These are phyloP conservation scores for Cladosporium sp. DNA, from an alignment of 2,329 filamentous ascomycete genomes.

Conservation along the genomic window DNA sequence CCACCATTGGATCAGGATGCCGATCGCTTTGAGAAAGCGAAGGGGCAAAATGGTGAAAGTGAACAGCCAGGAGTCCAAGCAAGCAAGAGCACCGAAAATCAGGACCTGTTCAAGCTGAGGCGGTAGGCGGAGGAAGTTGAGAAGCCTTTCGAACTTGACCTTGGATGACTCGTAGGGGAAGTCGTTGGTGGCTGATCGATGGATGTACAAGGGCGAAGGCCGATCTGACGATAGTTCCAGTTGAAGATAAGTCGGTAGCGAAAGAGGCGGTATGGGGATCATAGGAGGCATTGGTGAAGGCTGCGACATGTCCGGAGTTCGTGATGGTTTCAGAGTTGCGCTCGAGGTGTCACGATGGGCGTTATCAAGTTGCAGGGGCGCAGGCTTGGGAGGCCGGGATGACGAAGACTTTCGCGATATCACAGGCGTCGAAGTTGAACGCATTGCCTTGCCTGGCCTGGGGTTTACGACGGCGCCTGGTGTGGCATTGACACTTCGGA, in stretches of 20 bases:
- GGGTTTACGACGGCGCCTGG: conserved; percentile 16
- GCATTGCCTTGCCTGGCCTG: conserved; percentile 28
- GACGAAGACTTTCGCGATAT: conserved; percentile 33
- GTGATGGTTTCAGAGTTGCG: conserved; percentile 24
- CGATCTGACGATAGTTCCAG: conserved; percentile 56
- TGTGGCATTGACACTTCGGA: conserved; percentile 27
- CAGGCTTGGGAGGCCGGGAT: conserved; percentile 15
- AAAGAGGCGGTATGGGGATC: conserved; percentile 56
- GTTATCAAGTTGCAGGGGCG: conserved; percentile 31
- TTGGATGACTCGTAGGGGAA: conserved; percentile 86
- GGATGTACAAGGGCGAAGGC: conserved; percentile 58
- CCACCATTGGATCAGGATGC: conserved; percentile 75
- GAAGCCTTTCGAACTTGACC: conserved; percentile 83
- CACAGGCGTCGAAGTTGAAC: conserved; percentile 33
- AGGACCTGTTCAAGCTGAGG: conserved; percentile 76
- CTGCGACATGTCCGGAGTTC: conserved; percentile 23
- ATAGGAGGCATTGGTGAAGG: conserved; percentile 44
- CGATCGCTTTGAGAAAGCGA: conserved; percentile 74
- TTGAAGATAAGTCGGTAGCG: conserved; percentile 60
- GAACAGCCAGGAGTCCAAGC: conserved; percentile 92
- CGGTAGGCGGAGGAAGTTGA: conserved; percentile 81
- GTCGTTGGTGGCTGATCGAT: conserved; percentile 50
- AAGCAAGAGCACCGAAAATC: conserved; percentile 82
- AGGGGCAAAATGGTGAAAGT: conserved; percentile 93
- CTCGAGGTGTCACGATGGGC: conserved; percentile 17